phyloP scores from a whole-genome alignment of 208 protist genomes.

The Trichomonas gallinae region DNA sequence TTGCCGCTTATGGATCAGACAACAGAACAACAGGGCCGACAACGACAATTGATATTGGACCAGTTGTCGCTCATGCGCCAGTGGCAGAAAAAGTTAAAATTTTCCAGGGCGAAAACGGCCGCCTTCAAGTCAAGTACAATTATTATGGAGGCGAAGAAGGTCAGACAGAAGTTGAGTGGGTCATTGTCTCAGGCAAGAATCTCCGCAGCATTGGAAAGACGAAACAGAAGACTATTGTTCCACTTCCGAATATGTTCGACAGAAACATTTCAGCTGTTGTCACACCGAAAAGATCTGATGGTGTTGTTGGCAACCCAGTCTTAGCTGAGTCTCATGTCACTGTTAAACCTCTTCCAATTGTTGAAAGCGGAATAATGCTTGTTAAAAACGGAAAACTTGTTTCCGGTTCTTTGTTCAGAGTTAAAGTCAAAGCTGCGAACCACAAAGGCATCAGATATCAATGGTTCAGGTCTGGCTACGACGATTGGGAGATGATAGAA shows the following conservation, averaged over 20 bases:
- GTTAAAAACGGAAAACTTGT: neutral
- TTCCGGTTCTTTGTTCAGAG: neutral
- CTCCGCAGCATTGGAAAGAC: neutral
- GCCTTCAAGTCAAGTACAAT: neutral
- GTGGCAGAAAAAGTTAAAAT: neutral
- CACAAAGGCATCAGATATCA: neutral
- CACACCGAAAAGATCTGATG: neutral
- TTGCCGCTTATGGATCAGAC: neutral
- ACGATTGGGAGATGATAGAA: neutral
- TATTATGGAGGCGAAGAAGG: constrained; percentile 6
- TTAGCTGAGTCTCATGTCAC: neutral
- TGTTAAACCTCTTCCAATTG: neutral
- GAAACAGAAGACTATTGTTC: neutral
- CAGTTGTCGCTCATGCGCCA: neutral
- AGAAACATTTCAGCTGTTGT: neutral
- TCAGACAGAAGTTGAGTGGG: neutral
- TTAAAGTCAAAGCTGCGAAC: neutral
- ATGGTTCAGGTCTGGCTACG: neutral
- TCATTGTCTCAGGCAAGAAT: neutral
- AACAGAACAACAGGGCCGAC: neutral
- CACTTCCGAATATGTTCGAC: neutral
- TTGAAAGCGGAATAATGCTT: neutral
- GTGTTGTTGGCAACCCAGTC: neutral
- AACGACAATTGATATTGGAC: neutral
- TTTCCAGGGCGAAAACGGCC: neutral